Evolutionary conservation across 768 basidiomycete genomes (phyloP).

Genomic region (Collybiopsis luxurians): DNA sequence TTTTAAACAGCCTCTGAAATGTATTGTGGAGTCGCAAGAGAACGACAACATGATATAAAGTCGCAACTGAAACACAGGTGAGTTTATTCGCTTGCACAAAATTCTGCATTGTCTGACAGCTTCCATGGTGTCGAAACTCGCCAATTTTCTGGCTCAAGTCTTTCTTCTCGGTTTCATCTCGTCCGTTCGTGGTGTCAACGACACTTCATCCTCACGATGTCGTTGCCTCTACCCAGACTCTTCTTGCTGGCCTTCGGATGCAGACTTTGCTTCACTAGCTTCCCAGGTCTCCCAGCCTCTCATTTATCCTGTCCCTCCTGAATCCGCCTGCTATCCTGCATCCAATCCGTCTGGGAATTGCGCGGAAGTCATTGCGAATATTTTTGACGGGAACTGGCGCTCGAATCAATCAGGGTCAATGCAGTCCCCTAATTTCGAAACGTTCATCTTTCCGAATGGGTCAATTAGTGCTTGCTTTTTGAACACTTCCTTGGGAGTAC

Average conservation of each 20-base stretch:
- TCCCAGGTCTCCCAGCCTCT: conserved; percentile 41
- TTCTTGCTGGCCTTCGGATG: conserved; percentile 39
- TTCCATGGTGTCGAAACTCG: too few species aligned
- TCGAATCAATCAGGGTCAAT: conserved; percentile 37
- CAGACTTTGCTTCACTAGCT: conserved; percentile 29
- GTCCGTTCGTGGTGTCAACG: neutral
- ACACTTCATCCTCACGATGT: conserved; percentile 17
- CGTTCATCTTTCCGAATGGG: conserved; percentile 35
- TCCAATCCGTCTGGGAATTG: conserved; percentile 36
- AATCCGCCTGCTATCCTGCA: conserved; percentile 38
- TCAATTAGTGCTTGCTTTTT: conserved; percentile 52
- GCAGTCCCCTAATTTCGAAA: conserved; percentile 31
- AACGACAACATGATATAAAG: too few species aligned
- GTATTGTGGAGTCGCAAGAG: too few species aligned
- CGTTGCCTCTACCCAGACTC: conserved; percentile 36
- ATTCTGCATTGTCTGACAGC: too few species aligned
- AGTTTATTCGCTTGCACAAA: too few species aligned
- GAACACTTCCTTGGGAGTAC: conserved; percentile 35
- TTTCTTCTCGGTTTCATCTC: neutral
- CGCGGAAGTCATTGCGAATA: conserved; percentile 23
- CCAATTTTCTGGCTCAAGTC: neutral
- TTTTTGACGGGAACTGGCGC: conserved; percentile 36
- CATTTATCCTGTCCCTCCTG: conserved; percentile 37
- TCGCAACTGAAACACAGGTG: too few species aligned
- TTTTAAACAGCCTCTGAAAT: too few species aligned